Conservation (phyloP, 106 monocot genomes). For the Narthecium ossifragum region DNA sequence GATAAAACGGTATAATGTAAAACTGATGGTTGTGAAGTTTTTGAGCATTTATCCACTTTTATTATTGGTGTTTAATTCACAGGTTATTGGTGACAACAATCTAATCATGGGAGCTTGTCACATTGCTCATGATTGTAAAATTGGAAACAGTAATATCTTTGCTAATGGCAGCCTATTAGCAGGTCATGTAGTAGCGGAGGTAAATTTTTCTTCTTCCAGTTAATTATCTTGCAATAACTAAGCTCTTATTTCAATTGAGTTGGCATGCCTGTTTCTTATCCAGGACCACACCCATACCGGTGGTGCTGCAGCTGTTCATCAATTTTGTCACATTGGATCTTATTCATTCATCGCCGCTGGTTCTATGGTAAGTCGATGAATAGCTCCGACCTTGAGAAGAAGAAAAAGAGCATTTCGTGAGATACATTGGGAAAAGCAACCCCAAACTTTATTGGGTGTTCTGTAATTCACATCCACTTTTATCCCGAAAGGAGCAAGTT, state of each 20-base stretch:
- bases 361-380: slow-evolving; percentile 69
- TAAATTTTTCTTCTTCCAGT: slow-evolving; percentile 16
- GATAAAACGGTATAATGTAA: slow-evolving; percentile 64
- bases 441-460: too few species aligned
- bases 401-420: too few species aligned
- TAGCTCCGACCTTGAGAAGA: too few species aligned
- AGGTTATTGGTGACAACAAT: slow-evolving; percentile 89
- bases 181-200: slow-evolving; percentile 86
- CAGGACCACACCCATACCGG: slow-evolving; percentile 78
- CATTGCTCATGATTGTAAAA: slow-evolving; percentile 96
- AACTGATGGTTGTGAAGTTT: slow-evolving; percentile 5
- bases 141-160: slow-evolving; percentile 86
- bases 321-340: slow-evolving; percentile 93
- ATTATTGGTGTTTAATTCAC: slow-evolving; percentile 13
- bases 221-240: not conserved
- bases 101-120: slow-evolving; percentile 97
- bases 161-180: slow-evolving; percentile 87
- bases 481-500: too few species aligned
- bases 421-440: too few species aligned
- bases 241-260: not conserved
- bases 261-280: not conserved
- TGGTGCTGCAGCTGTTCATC: slow-evolving; percentile 77
- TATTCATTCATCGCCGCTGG: slow-evolving; percentile 90
- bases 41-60: not conserved
- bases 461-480: too few species aligned